Base-by-base conservation (phyloP, 148 eudicot species). In the Chenopodium album region DNA sequence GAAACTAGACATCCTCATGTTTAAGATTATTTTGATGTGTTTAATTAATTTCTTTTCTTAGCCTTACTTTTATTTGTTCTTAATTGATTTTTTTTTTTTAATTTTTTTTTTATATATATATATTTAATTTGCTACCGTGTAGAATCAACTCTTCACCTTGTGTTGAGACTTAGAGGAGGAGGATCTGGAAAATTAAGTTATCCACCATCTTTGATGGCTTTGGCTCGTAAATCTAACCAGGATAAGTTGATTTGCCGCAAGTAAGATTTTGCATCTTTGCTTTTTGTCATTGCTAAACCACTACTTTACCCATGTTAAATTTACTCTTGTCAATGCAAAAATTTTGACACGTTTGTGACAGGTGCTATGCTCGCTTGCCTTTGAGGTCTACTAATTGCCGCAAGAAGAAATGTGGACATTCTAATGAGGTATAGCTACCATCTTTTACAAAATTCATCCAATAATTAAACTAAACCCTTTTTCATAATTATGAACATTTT, bases 321-420 rank as follows among this genome's bases (percentile, higher is more conserved):
- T 26, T 26, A 26, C 26, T 26, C 26, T 26, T 26, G 26, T 26
- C 26, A 34, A 34, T 34, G 37, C 37, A 34, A 34, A 34, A 34
- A 4, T 34, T 34, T 34, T 34, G 37, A 34, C 2, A 34, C 37
- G 37, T 34, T 34, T n/a, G 13, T 37, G 75, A 8, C n/a, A 88
- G 90, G 82, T 89, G 92, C 69, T 88, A 86, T 75, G 90, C 90
- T 60, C 89, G 88, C 29, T 85, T 89, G 9, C 89, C 78, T 75
- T 82, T 84, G 1, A 79, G 85, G 48, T 90, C 89, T 44, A 89
- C 84, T 9, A 84, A 88, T 73, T 89, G 89, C 82, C 62, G 90
- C 47, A 89, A 89, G 85, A 86, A 87, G 82, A 89, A 89, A 62
- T 87, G 92, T 79, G 92, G 90, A 12, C 90, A 86, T 59, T 20